These are phyloP conservation scores for Castanospermum australe DNA, from an alignment of 306 rosid species.

Conservation along the genomic window DNA sequence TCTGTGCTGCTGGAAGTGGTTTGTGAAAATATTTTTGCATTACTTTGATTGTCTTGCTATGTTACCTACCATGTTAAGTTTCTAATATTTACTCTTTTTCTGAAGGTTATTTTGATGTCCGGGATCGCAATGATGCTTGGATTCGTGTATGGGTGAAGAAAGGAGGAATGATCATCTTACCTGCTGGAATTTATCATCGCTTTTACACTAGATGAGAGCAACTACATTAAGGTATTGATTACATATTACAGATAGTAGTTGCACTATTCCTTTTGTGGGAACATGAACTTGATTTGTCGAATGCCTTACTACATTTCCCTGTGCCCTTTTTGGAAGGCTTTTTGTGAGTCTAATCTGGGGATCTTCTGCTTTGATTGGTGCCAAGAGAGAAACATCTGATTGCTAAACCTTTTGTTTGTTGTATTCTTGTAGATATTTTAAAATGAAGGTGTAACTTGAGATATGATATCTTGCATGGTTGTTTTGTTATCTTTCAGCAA, in stretches of 20 bases:
- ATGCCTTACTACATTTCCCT: background rate
- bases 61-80: background rate
- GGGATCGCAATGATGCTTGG: slow-evolving; percentile 85
- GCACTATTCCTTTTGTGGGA: background rate
- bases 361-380: background rate
- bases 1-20: slow-evolving; percentile 91
- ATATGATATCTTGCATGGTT: background rate
- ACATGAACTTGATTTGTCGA: background rate
- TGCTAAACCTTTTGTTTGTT: slow-evolving; percentile 1
- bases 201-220: slow-evolving; percentile 88
- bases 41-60: slow-evolving; percentile 1
- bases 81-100: slow-evolving; percentile 30
- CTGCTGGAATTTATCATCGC: slow-evolving; percentile 97
- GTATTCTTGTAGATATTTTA: slow-evolving; percentile 1
- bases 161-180: slow-evolving; percentile 95
- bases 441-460: background rate
- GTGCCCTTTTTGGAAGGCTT: background rate
- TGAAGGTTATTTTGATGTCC: slow-evolving; percentile 93
- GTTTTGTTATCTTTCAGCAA: background rate
- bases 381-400: background rate
- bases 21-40: slow-evolving; percentile 12
- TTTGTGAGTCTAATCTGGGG: background rate
- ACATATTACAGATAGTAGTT: background rate
- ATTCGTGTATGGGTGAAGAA: slow-evolving; percentile 92
- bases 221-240: slow-evolving; percentile 85